Percentiles rank a stretch among this genome's conserved stretches.
These are phyloP conservation scores for Pisolithus albus DNA, from an alignment of 768 basidiomycete species.

Conservation along the genomic window DNA sequence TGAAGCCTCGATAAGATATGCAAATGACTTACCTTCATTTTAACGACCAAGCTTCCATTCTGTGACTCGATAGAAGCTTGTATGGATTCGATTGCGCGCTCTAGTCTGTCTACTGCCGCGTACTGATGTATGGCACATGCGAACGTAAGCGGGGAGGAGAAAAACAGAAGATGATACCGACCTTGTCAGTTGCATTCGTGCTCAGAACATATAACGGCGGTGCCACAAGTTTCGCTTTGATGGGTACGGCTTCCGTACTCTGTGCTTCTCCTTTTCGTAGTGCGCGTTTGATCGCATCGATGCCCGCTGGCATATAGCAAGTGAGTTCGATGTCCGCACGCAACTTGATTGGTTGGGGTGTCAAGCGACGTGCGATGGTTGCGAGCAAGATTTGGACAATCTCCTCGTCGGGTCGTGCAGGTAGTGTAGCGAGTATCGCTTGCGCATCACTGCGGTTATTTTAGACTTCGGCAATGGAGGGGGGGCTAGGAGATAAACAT, in stretches of 20 bases:
- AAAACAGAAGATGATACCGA: slow-evolving; percentile 19
- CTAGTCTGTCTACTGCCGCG: slow-evolving; percentile 87
- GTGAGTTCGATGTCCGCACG: slow-evolving; percentile 97
- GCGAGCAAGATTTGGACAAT: slow-evolving; percentile 59
- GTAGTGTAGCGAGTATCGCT: slow-evolving; percentile 70
- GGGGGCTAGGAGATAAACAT: slow-evolving; percentile 23
- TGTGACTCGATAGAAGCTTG: slow-evolving; percentile 76
- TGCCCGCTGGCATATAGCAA: slow-evolving; percentile 92
- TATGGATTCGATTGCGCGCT: slow-evolving; percentile 89
- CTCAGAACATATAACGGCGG: slow-evolving; percentile 94
- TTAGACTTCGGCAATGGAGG: not conserved
- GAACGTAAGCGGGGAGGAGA: not conserved
- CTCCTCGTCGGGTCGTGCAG: slow-evolving; percentile 46
- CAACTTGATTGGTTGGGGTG: slow-evolving; percentile 97
- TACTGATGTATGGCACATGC: slow-evolving; percentile 36
- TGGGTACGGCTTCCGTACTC: slow-evolving; percentile 85
- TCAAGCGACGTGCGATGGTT: slow-evolving; percentile 91
- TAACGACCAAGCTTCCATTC: slow-evolving; percentile 82
- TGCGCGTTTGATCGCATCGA: slow-evolving; percentile 93
- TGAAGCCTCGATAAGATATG: too few species aligned
- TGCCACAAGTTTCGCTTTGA: slow-evolving; percentile 95
- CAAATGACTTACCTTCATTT: slow-evolving; percentile 74
- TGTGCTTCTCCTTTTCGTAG: slow-evolving; percentile 82
- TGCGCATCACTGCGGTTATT: slow-evolving; percentile 52
- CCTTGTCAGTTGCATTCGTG: slow-evolving; percentile 96